Evolutionary conservation across 371 early-diverging fungal genomes (phyloP), one percentile per base, ranked within the genome.

Genomic region (Mortierella sp.): DNA sequence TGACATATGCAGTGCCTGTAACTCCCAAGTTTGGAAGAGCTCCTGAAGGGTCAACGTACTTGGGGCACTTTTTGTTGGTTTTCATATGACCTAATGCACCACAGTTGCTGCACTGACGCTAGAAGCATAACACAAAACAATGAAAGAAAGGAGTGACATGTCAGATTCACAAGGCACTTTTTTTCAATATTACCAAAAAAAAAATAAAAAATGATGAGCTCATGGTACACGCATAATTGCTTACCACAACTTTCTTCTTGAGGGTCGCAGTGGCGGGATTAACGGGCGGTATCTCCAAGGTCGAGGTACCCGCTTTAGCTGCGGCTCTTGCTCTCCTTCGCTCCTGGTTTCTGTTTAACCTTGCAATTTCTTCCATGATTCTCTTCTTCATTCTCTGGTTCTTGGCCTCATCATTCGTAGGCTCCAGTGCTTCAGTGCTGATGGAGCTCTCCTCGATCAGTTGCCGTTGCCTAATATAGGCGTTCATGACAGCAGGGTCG

Each of bases 41-140:
- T 26, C 75, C 80, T 2, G 80, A 74, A 14, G 80, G 80, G 49
- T 85, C 86, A 30, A 89, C 87, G 58, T 89, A 93, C 74, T 86
- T 91, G 58, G 95, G 95, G 68, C 96, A 96, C 62, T 90, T 93
- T 62, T 93, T 91, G 83, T 95, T 96, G 5, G 96, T 95, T 81
- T 94, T 95, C 94, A 95, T 96, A 65, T 96, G 96, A 22, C 96
- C 96, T 16, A 92, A 78, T 72, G 91, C 88, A 49, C 95, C 95
- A 83, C 96, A 96, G 76, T 94, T 94, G 69, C 95, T 93, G 79
- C 96, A 96, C 28, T 89, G 87, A 37, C 94, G 88, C 89, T 52
- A 24, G 52, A 52, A 11, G 9, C 9, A 43, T 16, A 43, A 14
- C 43, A 16, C 43, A 43, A 14, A 43, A 43, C 4, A 43, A 43